These are phyloP conservation scores for Pseudogymnoascus sp. DNA, from an alignment of 2,329 filamentous ascomycete genomes.

Conservation along the genomic window DNA sequence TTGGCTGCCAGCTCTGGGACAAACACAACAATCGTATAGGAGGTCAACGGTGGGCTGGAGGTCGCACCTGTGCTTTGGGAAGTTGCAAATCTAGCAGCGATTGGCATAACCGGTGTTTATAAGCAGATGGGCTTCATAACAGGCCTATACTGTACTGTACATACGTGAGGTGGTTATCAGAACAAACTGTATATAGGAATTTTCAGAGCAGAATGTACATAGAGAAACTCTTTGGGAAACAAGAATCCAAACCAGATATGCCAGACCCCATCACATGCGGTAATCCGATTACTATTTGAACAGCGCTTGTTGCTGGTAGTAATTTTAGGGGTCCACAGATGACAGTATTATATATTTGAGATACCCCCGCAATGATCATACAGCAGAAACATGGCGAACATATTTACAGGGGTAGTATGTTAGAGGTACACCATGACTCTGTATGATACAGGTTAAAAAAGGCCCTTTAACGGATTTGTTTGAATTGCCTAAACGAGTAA, in stretches of 20 bases:
- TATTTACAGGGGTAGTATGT: not conserved
- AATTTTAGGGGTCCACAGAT: not conserved
- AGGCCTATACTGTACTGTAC: not conserved
- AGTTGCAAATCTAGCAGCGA: not conserved
- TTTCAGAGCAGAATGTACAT: not conserved
- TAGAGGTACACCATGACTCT: not conserved
- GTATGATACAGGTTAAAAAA: not conserved
- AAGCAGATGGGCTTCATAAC: not conserved
- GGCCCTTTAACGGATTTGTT: not conserved
- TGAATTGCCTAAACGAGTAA: constrained; percentile 7
- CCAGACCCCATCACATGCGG: not conserved
- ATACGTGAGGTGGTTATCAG: not conserved
- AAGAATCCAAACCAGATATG: not conserved
- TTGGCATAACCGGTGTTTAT: not conserved
- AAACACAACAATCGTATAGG: not conserved
- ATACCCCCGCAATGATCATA: not conserved
- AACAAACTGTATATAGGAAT: not conserved
- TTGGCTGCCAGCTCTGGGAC: not conserved
- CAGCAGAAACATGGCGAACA: not conserved
- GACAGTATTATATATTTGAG: not conserved
- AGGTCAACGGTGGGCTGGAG: not conserved
- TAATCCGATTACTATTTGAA: not conserved
- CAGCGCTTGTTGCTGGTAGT: not conserved
- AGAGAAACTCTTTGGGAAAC: not conserved
- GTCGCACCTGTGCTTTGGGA: not conserved